Base-by-base conservation (phyloP, 75 land plant species). In the Picea sitchensis region DNA sequence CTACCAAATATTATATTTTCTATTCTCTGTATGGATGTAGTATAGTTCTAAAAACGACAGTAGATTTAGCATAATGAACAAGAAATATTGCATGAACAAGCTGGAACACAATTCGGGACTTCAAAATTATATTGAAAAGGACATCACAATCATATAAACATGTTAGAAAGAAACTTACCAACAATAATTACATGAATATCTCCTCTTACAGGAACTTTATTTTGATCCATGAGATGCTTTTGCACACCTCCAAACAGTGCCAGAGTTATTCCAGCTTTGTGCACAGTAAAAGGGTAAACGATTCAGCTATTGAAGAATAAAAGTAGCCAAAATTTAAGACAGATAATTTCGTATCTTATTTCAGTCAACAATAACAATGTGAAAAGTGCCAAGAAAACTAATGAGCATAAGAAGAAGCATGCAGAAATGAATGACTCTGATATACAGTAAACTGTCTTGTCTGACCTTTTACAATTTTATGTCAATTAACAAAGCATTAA, bases 191-290 rank as follows among this genome's bases (percentile, higher is more conserved):
- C 90, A 90, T 96, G 99, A 68, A 96, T 93, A 74, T 95, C 98
- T 78, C 99, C 99, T 77, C 99, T 87, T 34, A 96, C 94, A 79
- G 99, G 99, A 57, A 96, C 99, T 80, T 95, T 93, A 80, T 95
- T 95, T 77, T 88, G 86, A 85, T 95, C 95, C 84, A 79, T 83
- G 30, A 92, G 83, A 87, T 96, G 92, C 85, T 95, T 96, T 75
- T 88, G 90, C 31, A 96, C 98, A 81, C 99, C 99, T 65, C 98
- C 95, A 89, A 96, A 96, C 41, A 96, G 77, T 73, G 95, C 88
- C 71, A 96, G 80, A 18, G 89, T 89, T 77, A 96, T 93, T 74
- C 99, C 99, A 54, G 98, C 99, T 96, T 86, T 76, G 44, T 21
- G 54, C 18, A 80, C 38, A 61, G 51, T 51, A 71, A 71, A 20